Percentiles rank a stretch among this genome's conserved stretches.
These are phyloP conservation scores for Diaporthe citri DNA, from an alignment of 2,329 filamentous ascomycete genomes.

Conservation along the genomic window DNA sequence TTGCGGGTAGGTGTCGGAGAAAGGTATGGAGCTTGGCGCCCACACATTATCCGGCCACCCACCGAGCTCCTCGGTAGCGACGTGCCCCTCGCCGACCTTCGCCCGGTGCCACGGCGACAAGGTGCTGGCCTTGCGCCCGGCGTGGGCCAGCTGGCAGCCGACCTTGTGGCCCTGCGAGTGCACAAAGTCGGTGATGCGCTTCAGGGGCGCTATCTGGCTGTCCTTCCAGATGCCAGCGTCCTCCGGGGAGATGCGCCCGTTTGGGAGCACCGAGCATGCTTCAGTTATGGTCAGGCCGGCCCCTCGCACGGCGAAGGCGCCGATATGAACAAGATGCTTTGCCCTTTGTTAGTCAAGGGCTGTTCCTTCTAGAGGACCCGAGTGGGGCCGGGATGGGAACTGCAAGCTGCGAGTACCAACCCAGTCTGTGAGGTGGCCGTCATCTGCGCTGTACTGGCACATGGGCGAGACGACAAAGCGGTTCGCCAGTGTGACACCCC, in stretches of 20 bases:
- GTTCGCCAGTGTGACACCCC: constrained; percentile 66
- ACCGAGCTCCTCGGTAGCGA: constrained; percentile 64
- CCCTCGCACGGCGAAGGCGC: constrained; percentile 82
- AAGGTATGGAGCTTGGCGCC: constrained; percentile 67
- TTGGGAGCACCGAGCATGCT: constrained; percentile 79
- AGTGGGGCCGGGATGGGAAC: constrained; percentile 27
- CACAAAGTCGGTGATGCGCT: constrained; percentile 80
- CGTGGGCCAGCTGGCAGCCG: constrained; percentile 85
- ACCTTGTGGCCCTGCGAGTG: constrained; percentile 83
- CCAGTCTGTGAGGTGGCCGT: constrained; percentile 82
- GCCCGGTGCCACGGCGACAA: constrained; percentile 75
- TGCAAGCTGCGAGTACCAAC: constrained; percentile 58
- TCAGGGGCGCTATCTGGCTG: constrained; percentile 80
- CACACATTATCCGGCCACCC: constrained; percentile 71
- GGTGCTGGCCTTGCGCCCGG: constrained; percentile 77
- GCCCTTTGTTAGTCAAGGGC: not conserved
- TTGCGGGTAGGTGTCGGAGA: constrained; percentile 68
- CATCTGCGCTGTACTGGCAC: constrained; percentile 69
- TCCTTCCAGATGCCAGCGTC: constrained; percentile 88
- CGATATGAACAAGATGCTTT: constrained; percentile 75
- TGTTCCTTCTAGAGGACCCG: not conserved
- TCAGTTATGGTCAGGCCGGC: constrained; percentile 82
- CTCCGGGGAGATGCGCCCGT: constrained; percentile 86
- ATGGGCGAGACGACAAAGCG: constrained; percentile 71
- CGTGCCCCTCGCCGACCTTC: constrained; percentile 54